Conservation (phyloP, 768 basidiomycete species). For the Tulasnella sp. region DNA sequence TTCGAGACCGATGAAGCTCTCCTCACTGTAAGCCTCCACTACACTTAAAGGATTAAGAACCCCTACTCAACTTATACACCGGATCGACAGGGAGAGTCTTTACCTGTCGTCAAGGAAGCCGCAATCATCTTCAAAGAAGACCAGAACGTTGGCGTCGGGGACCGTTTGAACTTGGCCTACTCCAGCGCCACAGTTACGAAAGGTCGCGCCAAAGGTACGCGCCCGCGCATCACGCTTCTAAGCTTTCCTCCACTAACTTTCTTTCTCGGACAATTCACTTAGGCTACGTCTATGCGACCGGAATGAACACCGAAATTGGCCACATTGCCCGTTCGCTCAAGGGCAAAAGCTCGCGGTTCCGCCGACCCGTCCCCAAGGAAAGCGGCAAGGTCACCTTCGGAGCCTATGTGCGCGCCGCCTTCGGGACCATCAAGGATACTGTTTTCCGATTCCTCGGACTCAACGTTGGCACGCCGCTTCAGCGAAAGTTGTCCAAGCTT, state of each 20-base stretch:
- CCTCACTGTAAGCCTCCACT: constrained; percentile 51
- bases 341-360: constrained; percentile 40
- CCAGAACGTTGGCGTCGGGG: constrained; percentile 25
- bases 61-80: constrained; percentile 45
- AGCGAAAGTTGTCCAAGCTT: constrained; percentile 39
- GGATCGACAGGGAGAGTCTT: constrained; percentile 50
- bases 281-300: constrained; percentile 46
- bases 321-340: constrained; percentile 46
- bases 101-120: constrained; percentile 55
- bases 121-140: constrained; percentile 50
- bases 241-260: neutral
- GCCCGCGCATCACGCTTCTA: too few species aligned
- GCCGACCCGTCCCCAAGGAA: constrained; percentile 40
- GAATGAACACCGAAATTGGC: constrained; percentile 45
- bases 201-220: constrained; percentile 45
- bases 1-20: constrained; percentile 65
- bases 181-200: constrained; percentile 50
- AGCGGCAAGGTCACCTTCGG: constrained; percentile 26
- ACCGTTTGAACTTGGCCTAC: constrained; percentile 45
- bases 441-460: constrained; percentile 51
- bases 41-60: neutral
- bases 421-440: constrained; percentile 44
- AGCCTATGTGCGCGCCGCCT: constrained; percentile 52
- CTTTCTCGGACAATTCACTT: neutral
- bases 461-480: constrained; percentile 39